Base-by-base conservation (phyloP, 73 alveolate genomes). In the Loxodes magnus region DNA sequence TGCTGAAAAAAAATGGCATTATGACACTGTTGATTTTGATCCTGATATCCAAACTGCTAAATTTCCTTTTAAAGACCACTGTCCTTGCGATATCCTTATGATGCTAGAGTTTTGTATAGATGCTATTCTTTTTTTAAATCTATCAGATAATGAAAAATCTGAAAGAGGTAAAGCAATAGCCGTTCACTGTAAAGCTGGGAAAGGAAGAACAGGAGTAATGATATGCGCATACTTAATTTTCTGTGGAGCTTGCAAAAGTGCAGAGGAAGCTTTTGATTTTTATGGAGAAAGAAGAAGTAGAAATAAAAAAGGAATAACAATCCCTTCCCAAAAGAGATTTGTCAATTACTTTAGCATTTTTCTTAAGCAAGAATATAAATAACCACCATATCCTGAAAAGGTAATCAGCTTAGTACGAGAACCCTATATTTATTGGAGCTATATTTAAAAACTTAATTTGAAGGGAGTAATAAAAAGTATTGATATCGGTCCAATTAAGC, bases 171-270 rank as follows among this genome's bases (percentile, higher is more conserved):
- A 83, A 51, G 93, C 73, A 2, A 88, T 84, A 5, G 98, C 92
- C 0, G 94, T 88, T 15, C 97, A 92, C 61, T 92, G 98, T 46
- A 92, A 92, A 58, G 98, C 98, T 4, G 98, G 98, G 4, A 92
- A 92, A 70, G 98, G 98, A 4, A 71, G 98, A 55, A 92, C 98
- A 16, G 98, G 98, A 2, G 88, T 88, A 5, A 62, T 87, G 76
- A 92, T 92, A 17, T 69, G 95, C 29, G 87, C 94, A 55, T 92
- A 72, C 67, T 69, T 92, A 20, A 70, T 92, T 19, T 90, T 41
- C 50, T 70, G 89, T 0, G 86, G 84, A 33, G 46, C 64, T 35
- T 58, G 81, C 21, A 67, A 65, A 22, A 71, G 60, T 34, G 78
- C 97, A 12, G 71, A 72, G 56, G 98, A 90, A 51, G 95, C 95